Conservation (phyloP, 2,329 filamentous ascomycete genomes). For the Penicillium sp. region DNA sequence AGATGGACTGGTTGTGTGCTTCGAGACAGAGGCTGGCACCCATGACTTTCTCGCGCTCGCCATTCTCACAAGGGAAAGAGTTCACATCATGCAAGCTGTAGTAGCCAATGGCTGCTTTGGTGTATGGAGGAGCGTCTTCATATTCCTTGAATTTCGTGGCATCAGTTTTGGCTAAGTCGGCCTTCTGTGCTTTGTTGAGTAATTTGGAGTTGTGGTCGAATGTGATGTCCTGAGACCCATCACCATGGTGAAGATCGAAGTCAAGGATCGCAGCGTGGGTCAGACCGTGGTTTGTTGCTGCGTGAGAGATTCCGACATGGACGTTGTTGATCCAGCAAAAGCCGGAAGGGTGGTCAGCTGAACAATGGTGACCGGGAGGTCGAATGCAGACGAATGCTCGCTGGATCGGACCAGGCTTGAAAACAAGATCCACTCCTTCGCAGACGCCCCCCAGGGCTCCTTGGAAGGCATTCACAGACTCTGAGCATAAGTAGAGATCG, state of each 20-base stretch:
- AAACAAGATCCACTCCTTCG: constrained; percentile 85
- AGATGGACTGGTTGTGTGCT: constrained; percentile 88
- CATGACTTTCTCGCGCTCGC: constrained; percentile 89
- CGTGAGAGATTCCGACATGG: constrained; percentile 92
- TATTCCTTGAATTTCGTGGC: neutral
- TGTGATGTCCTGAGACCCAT: constrained; percentile 91
- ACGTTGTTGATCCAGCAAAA: constrained; percentile 99
- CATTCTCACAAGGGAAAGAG: constrained; percentile 91
- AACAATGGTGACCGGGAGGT: constrained; percentile 94
- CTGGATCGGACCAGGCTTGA: constrained; percentile 61
- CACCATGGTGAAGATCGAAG: constrained; percentile 87
- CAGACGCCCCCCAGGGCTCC: constrained; percentile 89
- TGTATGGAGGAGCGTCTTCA: constrained; percentile 60
- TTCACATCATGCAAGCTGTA: constrained; percentile 98
- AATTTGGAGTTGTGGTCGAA: constrained; percentile 76
- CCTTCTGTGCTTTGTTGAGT: constrained; percentile 60
- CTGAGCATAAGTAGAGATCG: constrained; percentile 84
- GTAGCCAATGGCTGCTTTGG: constrained; percentile 87
- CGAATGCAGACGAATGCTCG: constrained; percentile 89
- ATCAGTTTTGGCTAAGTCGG: neutral
- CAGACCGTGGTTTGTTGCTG: constrained; percentile 74
- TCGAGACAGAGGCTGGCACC: constrained; percentile 94
- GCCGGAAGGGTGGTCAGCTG: constrained; percentile 80
- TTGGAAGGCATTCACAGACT: constrained; percentile 83
- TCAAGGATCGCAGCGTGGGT: constrained; percentile 94